Percentiles rank a stretch among this genome's conserved stretches.
Conservation (phyloP, 176 grass and related monocot genomes). For the Cenchrus fungigraminus region DNA sequence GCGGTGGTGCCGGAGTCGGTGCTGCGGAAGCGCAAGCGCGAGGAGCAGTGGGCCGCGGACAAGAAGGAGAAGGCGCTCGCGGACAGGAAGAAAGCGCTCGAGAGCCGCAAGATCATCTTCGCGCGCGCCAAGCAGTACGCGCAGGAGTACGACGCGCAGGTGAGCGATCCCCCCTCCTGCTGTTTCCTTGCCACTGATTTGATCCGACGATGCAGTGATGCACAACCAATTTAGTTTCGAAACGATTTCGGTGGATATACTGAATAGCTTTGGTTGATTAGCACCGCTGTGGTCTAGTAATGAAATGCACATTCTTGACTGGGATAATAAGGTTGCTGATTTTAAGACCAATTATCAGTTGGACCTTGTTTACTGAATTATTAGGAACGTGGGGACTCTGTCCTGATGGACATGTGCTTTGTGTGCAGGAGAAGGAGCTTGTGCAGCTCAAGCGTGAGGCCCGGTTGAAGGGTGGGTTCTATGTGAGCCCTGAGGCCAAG, state of each 20-base stretch:
- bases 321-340: background rate
- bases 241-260: background rate
- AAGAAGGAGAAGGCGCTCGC: background rate
- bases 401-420: background rate
- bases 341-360: background rate
- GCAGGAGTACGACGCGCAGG: background rate
- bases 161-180: background rate
- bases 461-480: constrained; percentile 91
- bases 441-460: constrained; percentile 85
- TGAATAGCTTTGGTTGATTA: background rate
- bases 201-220: background rate
- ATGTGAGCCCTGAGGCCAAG: constrained; percentile 83
- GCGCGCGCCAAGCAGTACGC: background rate
- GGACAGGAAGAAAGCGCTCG: background rate
- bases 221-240: background rate
- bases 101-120: background rate
- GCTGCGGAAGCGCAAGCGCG: background rate
- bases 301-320: background rate
- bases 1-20: background rate
- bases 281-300: background rate
- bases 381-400: background rate
- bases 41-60: background rate
- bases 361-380: background rate
- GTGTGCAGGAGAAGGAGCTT: constrained; percentile 73
- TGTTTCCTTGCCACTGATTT: background rate